Percentiles rank a stretch among this genome's conserved stretches.
phyloP scores from a whole-genome alignment of 768 basidiomycete genomes.

The Macrocybe gigantea region DNA sequence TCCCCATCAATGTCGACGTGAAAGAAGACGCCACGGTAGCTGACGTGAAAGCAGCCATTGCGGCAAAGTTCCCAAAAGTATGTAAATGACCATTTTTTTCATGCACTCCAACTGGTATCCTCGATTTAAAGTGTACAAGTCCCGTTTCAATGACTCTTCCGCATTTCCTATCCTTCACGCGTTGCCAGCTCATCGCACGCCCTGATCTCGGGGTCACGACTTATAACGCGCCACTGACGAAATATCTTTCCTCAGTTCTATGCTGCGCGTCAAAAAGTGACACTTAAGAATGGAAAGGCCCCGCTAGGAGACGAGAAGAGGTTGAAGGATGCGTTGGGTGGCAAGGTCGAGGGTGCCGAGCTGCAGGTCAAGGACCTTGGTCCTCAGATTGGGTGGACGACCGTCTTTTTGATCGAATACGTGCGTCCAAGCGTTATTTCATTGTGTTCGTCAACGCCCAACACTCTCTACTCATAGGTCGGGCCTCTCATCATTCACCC shows the following conservation, averaged over 20 bases:
- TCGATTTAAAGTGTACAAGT: neutral
- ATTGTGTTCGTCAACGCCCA: neutral
- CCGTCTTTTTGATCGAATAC: constrained; percentile 92
- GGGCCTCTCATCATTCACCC: constrained; percentile 92
- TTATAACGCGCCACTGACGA: neutral
- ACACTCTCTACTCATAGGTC: constrained; percentile 34
- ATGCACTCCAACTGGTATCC: neutral
- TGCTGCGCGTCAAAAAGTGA: constrained; percentile 66
- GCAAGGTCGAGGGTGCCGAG: constrained; percentile 53
- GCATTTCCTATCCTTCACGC: too few relatives aligned
- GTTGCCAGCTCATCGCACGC: too few relatives aligned
- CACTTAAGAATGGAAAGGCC: constrained; percentile 55
- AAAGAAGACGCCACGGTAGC: neutral
- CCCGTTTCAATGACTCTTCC: too few relatives aligned
- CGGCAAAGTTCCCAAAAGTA: neutral
- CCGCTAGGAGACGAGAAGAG: constrained; percentile 44
- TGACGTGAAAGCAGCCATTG: neutral
- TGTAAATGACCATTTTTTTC: neutral
- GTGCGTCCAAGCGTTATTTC: constrained; percentile 39
- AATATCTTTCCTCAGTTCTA: constrained; percentile 47
- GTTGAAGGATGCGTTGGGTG: constrained; percentile 44
- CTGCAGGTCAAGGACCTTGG: constrained; percentile 87
- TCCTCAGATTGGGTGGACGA: constrained; percentile 82
- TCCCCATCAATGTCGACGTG: neutral
- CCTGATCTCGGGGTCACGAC: too few relatives aligned